Conservation (phyloP, 164 flowering plant species). For the Magnolia sinica region DNA sequence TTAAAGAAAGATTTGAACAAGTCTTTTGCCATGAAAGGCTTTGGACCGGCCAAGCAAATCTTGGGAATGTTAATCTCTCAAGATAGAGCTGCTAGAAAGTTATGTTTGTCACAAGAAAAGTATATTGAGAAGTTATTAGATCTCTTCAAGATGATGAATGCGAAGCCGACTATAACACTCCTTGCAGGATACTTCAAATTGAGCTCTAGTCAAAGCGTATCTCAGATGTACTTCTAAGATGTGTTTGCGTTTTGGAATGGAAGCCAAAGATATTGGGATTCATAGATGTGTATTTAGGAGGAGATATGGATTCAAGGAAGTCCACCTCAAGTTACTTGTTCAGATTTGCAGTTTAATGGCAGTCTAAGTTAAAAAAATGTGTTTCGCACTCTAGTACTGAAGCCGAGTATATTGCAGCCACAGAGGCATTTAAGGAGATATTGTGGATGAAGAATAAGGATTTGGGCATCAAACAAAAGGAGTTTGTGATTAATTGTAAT, state of each 20-base stretch:
- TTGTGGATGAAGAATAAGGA: constrained; percentile 2
- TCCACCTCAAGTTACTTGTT: background rate
- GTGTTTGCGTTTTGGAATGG: background rate
- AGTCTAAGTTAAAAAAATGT: background rate
- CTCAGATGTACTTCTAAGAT: background rate
- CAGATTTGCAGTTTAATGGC: background rate
- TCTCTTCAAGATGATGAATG: background rate
- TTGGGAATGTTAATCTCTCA: background rate
- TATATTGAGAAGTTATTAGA: background rate
- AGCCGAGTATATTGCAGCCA: background rate
- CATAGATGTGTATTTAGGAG: background rate
- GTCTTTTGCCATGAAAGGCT: background rate
- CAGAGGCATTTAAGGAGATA: background rate
- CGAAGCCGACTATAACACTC: background rate
- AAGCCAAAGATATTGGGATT: background rate
- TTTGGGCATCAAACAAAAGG: background rate
- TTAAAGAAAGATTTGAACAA: background rate
- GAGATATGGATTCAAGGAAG: background rate
- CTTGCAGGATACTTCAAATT: background rate
- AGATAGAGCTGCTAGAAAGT: background rate
- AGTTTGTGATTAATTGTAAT: background rate
- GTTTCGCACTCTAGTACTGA: background rate
- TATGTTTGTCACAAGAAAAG: background rate
- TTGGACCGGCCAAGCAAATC: background rate
- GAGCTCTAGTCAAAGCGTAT: background rate